These are phyloP conservation scores for Arthrobotrys pseudoclavata DNA, from an alignment of 2,329 filamentous ascomycete species.

Conservation along the genomic window DNA sequence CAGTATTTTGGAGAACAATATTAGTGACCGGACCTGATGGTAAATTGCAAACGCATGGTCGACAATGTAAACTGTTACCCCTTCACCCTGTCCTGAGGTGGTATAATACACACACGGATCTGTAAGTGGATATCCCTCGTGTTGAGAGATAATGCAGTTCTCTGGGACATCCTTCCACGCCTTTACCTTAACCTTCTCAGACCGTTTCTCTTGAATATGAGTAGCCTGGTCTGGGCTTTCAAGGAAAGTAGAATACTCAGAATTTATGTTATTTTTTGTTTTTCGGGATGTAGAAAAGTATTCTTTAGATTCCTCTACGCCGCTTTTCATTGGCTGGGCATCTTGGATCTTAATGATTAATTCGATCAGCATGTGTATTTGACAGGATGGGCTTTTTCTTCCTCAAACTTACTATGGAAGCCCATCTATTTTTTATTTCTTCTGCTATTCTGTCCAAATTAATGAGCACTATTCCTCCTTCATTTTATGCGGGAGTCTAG, in stretches of 20 bases:
- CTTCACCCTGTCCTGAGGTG: not conserved
- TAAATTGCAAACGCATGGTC: slow-evolving; percentile 1
- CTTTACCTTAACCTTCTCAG: not conserved
- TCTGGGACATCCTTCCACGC: not conserved
- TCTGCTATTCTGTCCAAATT: not conserved
- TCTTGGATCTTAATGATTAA: slow-evolving; percentile 8
- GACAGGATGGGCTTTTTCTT: too few species aligned
- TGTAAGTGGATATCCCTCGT: not conserved
- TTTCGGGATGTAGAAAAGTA: too few species aligned
- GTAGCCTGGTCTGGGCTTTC: not conserved
- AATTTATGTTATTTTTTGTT: too few species aligned
- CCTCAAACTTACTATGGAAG: not conserved
- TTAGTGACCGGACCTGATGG: not conserved
- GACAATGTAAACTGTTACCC: slow-evolving; percentile 19
- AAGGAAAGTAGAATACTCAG: too few species aligned
- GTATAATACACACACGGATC: slow-evolving; percentile 15
- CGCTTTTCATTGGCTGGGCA: too few species aligned
- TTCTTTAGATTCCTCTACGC: too few species aligned
- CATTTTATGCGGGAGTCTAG: too few species aligned
- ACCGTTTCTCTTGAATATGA: not conserved
- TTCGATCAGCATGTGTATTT: not conserved
- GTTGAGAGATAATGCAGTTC: slow-evolving; percentile 15
- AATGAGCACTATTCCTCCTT: not conserved
- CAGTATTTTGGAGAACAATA: too few species aligned
- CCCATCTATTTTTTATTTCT: not conserved